Base-by-base conservation (phyloP, 306 rosid species). In the Vigna radiata region DNA sequence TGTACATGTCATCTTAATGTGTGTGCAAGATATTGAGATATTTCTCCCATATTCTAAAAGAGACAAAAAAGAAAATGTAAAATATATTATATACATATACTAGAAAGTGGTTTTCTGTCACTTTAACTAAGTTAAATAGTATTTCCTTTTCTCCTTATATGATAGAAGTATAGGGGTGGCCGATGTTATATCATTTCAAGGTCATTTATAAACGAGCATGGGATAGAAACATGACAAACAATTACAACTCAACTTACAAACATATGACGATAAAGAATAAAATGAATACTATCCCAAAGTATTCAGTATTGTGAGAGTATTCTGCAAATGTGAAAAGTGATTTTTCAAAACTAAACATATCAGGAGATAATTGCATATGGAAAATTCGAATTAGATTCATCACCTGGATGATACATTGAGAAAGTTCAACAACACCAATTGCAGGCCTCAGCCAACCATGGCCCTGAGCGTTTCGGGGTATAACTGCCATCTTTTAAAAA, bases 381-480 rank as follows among this genome's bases (percentile, higher is more conserved):
- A 8, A 41, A 36, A 72, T 74, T 52, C 13, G 6, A 44, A 59
- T 48, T 48, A 80, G 74, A 80, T 23, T 68, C 68, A 46, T 85
- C 78, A 96, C 99, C 97, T 96, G 99, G 86, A 96, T 89, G 81
- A 96, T 85, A 77, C 96, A 91, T 81, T 96, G 99, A 74, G 97
- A 92, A 79, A 96, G 98, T 84, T 96, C 99, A 44, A 91, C 86
- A 49, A 96, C 98, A 73, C 99, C 98, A 68, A 87, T 84, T n/a
- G 98, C 93, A 82, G 99, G 98, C 84, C 99, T 91, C 87, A 96
- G 88, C 98, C 99, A 96, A 61, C 99, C 99, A 69, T 91, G 97
- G 70, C 99, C 99, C 86, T 91, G 98, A 83, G 93, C 87, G 66
- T 87, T 96, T 70, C 97, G 91, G 56, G 98, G 99, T 77, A 91